Evolutionary conservation across 257 asterid species (phyloP).

Genomic region (Solanum ossicruentum): DNA sequence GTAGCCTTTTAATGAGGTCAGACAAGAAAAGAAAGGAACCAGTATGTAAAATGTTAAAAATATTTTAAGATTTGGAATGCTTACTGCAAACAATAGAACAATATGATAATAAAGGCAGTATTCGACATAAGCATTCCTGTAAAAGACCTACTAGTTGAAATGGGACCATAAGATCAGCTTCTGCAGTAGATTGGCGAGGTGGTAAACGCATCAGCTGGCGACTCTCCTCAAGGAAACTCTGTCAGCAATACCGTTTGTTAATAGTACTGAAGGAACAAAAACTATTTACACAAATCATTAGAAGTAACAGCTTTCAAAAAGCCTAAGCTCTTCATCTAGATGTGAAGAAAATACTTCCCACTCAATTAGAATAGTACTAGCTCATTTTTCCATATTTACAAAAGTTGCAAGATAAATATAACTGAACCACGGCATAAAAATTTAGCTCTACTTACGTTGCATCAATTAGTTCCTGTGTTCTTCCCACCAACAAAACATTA

Average conservation of each 20-base stretch:
- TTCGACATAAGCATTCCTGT: neutral
- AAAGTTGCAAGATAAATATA: neutral
- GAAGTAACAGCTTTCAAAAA: neutral
- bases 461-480: neutral
- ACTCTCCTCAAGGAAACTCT: slow-evolving; percentile 99
- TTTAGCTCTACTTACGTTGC: neutral
- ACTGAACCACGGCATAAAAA: neutral
- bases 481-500: neutral
- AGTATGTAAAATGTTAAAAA: neutral
- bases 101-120: neutral
- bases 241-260: slow-evolving; percentile 3
- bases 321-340: neutral
- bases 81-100: neutral
- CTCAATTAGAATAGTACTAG: neutral
- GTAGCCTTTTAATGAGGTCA: neutral
- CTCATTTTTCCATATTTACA: neutral
- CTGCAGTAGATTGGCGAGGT: slow-evolving; percentile 98
- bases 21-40: neutral
- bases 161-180: slow-evolving; percentile 97
- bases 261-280: neutral
- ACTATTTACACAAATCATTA: neutral
- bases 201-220: slow-evolving; percentile 94
- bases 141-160: slow-evolving; percentile 67
- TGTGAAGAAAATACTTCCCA: neutral
- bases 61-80: neutral